A percentile compares a stretch with the other conserved stretches of the same genome.
Conservation (phyloP, 1,284 basidiomycete species). For the Ceraceosorus guamensis region DNA sequence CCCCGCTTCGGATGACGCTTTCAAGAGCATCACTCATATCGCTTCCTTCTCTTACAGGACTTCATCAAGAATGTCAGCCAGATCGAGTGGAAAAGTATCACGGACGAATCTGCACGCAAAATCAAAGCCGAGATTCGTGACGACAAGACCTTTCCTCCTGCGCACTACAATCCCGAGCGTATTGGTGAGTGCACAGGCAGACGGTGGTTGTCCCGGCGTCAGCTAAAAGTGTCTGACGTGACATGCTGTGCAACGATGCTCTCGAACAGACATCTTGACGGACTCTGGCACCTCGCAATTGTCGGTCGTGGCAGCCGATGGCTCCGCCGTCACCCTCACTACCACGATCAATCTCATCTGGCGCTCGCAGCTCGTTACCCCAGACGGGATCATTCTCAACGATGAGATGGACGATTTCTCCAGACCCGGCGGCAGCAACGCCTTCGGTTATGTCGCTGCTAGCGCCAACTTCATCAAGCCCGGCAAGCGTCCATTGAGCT, state of each 20-base stretch:
- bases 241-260: slow-evolving; percentile 30
- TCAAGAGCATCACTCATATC: slow-evolving; percentile 61
- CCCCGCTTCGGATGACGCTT: slow-evolving; percentile 43
- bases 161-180: slow-evolving; percentile 25
- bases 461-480: slow-evolving; percentile 51
- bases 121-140: slow-evolving; percentile 15
- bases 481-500: slow-evolving; percentile 78
- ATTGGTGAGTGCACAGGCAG: slow-evolving; percentile 38
- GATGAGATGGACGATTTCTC: slow-evolving; percentile 90
- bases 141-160: slow-evolving; percentile 25
- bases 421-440: slow-evolving; percentile 69
- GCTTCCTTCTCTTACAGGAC: slow-evolving; percentile 46
- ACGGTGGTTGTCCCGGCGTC: slow-evolving; percentile 49
- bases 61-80: not conserved
- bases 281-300: slow-evolving; percentile 49
- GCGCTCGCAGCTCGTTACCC: slow-evolving; percentile 76
- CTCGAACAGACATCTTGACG: slow-evolving; percentile 48
- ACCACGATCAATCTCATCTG: slow-evolving; percentile 80
- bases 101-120: slow-evolving; percentile 29
- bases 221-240: not conserved
- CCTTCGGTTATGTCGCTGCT: slow-evolving; percentile 73
- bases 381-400: slow-evolving; percentile 81
- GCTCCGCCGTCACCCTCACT: slow-evolving; percentile 56
- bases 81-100: slow-evolving; percentile 37
- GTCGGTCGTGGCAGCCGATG: slow-evolving; percentile 50